These are phyloP conservation scores for Saccharomycopsis fermentans DNA, from an alignment of 805 yeast genomes.

Conservation along the genomic window DNA sequence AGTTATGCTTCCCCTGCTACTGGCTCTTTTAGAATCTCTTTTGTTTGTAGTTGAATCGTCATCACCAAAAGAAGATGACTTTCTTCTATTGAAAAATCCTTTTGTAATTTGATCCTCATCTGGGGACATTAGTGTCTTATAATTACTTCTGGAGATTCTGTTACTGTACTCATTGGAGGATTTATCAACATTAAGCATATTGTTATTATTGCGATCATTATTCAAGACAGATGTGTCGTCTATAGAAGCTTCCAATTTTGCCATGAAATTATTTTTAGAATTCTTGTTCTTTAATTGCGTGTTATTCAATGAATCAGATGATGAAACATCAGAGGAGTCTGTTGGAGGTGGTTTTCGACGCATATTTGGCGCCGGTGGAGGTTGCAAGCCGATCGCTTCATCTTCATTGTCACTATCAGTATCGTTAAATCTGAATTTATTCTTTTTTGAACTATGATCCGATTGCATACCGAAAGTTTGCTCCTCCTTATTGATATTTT, in stretches of 20 bases:
- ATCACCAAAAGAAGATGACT: background rate
- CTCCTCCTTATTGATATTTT: background rate
- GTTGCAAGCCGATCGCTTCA: background rate
- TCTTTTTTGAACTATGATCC: background rate
- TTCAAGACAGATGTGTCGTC: constrained; percentile 12
- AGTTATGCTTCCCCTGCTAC: constrained; percentile 13
- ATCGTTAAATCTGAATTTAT: constrained; percentile 1
- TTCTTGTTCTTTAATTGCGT: constrained; percentile 1
- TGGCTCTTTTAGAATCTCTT: background rate
- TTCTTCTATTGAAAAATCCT: background rate
- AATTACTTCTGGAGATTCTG: constrained; percentile 9
- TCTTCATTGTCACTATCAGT: constrained; percentile 1
- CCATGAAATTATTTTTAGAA: constrained; percentile 15
- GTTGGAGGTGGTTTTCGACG: background rate
- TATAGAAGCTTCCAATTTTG: constrained; percentile 16
- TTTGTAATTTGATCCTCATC: background rate
- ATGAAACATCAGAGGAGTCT: background rate
- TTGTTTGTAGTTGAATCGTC: background rate
- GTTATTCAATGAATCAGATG: background rate
- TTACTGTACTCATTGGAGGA: background rate
- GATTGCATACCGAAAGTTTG: background rate
- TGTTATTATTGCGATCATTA: background rate
- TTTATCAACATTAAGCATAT: background rate
- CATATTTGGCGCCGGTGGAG: background rate
- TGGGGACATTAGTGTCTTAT: constrained; percentile 3